Conservation (phyloP, 305 asterid genomes). For the Solanum chacoense region DNA sequence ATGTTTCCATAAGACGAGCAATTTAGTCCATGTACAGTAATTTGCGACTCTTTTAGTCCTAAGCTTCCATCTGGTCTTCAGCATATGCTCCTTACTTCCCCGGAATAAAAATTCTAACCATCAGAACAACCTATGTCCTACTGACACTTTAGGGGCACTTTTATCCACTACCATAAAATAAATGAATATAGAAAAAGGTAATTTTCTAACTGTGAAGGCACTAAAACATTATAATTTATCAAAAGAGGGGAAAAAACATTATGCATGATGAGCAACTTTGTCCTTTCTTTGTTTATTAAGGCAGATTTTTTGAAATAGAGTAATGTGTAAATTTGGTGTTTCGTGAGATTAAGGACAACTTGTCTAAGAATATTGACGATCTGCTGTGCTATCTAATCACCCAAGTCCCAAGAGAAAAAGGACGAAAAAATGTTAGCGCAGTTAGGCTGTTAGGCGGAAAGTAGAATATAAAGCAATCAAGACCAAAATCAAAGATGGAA, state of each 20-base stretch:
- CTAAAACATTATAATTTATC: background rate
- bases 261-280: background rate
- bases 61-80: background rate
- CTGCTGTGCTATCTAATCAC: background rate
- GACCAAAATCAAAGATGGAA: background rate
- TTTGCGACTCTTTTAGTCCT: background rate
- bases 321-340: no score
- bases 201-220: background rate
- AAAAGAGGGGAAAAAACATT: background rate
- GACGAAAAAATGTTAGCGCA: background rate
- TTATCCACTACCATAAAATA: background rate
- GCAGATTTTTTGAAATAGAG: no score
- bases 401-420: background rate
- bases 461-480: background rate
- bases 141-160: background rate
- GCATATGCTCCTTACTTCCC: background rate
- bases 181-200: background rate
- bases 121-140: background rate
- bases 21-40: background rate
- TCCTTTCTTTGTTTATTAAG: background rate
- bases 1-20: background rate
- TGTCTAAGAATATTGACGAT: no score
- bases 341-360: no score
- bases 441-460: background rate
- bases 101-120: background rate